Percentiles rank a stretch among this genome's conserved stretches.
phyloP scores from a whole-genome alignment of 2,329 filamentous ascomycete species.

The Zymoseptoria crescenta region DNA sequence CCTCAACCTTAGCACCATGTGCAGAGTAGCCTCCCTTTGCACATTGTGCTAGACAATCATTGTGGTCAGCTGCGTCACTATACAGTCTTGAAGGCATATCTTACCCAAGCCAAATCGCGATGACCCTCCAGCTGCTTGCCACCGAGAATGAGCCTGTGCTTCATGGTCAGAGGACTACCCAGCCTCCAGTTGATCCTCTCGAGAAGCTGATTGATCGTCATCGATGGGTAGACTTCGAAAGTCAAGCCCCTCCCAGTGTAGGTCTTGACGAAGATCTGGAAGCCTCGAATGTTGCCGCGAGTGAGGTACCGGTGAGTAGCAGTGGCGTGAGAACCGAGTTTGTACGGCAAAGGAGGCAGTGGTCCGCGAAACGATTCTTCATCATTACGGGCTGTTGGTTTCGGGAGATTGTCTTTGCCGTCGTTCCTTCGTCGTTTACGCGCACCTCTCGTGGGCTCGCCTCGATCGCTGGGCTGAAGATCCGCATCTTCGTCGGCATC shows the following conservation, averaged over 20 bases:
- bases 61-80: neutral
- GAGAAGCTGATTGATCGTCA: neutral
- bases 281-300: neutral
- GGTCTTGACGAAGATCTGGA: neutral
- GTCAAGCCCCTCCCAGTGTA: neutral
- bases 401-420: neutral
- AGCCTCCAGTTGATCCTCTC: neutral
- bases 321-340: neutral
- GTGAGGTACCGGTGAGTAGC: neutral
- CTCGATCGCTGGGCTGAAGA: no score
- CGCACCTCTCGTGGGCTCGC: no score
- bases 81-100: conserved; percentile 48
- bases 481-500: no score
- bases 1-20: neutral
- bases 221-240: neutral
- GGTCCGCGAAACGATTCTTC: neutral
- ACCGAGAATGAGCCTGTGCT: conserved; percentile 1
- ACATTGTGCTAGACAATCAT: neutral
- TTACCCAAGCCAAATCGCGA: conserved; percentile 68
- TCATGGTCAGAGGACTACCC: neutral
- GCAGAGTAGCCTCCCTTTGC: neutral
- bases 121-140: conserved; percentile 52
- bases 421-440: no score
- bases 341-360: neutral
- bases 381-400: neutral